A percentile compares a stretch with the other conserved stretches of the same genome.
phyloP scores from a whole-genome alignment of 78 protist species.

The Planoprotostelium fungivorum region DNA sequence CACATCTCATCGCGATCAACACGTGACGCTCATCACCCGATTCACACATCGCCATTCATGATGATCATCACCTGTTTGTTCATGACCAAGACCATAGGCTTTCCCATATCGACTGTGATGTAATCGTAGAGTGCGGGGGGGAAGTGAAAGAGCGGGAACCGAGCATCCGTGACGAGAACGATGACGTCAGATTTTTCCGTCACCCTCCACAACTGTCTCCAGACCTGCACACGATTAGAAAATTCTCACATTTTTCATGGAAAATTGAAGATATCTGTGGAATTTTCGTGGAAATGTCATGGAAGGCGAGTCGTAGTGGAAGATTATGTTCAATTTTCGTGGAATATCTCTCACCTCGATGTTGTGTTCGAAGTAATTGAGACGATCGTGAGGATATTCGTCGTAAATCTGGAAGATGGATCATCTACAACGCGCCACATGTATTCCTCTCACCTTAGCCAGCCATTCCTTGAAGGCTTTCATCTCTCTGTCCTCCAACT shows the following conservation, averaged over 20 bases:
- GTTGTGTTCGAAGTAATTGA: constrained; percentile 83
- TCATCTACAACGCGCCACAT: no score
- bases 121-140: constrained; percentile 67
- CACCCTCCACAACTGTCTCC: constrained; percentile 89
- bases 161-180: constrained; percentile 69
- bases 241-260: background rate
- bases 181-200: constrained; percentile 74
- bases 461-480: constrained; percentile 39
- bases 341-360: constrained; percentile 47
- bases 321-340: background rate
- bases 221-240: constrained; percentile 22
- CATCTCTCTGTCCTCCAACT: constrained; percentile 46
- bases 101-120: constrained; percentile 23
- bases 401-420: background rate
- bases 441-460: constrained; percentile 9
- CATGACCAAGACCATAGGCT: constrained; percentile 72
- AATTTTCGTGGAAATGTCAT: constrained; percentile 7
- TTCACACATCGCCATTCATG: no score
- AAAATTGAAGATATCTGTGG: constrained; percentile 2
- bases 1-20: no score
- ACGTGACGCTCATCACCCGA: no score
- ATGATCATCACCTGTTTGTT: constrained; percentile 66
- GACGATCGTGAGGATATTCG: constrained; percentile 4
- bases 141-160: constrained; percentile 82
- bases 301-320: background rate